Conservation (phyloP, 163 green algal species). For the Coccomyxa subellipsoidea region DNA sequence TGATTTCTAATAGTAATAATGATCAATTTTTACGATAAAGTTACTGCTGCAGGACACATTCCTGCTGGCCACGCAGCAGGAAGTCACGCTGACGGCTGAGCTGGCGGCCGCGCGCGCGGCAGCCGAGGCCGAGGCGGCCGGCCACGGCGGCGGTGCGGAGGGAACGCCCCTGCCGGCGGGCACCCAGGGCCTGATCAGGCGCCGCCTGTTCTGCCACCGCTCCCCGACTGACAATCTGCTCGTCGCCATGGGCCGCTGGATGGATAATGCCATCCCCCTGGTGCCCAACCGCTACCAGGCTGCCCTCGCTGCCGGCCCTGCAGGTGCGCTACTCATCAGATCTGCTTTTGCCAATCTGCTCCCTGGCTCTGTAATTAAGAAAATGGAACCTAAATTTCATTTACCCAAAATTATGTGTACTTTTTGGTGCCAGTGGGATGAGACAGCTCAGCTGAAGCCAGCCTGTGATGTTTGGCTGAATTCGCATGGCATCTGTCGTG, state of each 20-base stretch:
- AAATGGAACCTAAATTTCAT: too few species aligned
- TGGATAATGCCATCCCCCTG: conserved; percentile 21
- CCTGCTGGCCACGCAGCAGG: conserved; percentile 33
- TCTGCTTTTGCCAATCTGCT: not conserved
- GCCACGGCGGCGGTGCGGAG: not conserved
- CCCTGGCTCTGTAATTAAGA: not conserved
- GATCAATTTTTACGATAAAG: too few species aligned
- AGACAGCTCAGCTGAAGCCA: too few species aligned
- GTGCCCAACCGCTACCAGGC: conserved; percentile 22
- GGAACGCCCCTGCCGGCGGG: not conserved
- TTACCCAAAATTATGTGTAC: too few species aligned
- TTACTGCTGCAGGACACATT: conserved; percentile 30
- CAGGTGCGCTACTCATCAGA: not conserved
- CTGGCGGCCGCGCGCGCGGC: conserved; percentile 7
- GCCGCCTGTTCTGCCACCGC: conserved; percentile 23
- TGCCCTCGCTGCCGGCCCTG: not conserved
- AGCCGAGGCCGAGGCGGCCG: not conserved
- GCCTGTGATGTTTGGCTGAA: too few species aligned
- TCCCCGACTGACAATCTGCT: conserved; percentile 31
- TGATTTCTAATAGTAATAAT: too few species aligned
- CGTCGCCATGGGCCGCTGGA: conserved; percentile 17
- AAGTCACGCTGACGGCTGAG: conserved; percentile 19
- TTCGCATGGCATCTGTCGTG: too few species aligned
- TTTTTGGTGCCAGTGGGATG: too few species aligned
- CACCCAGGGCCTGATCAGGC: conserved; percentile 11